These are phyloP conservation scores for Chrysanthemum makinoi DNA, from an alignment of 129 eudicot species.

Conservation along the genomic window DNA sequence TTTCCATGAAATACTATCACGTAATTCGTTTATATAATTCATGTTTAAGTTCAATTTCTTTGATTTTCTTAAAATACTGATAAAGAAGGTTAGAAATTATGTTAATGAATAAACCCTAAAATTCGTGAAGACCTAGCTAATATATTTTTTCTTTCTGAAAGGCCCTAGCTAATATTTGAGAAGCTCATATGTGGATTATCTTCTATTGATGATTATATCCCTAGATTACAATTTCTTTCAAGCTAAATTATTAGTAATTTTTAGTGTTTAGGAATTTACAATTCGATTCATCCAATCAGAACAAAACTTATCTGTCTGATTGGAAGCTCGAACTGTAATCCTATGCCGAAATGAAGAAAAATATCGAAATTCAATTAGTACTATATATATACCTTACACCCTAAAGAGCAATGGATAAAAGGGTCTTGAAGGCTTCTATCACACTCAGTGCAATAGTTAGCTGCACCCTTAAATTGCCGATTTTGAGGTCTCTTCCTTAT, in stretches of 20 bases:
- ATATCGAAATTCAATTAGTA: slow-evolving; percentile 7
- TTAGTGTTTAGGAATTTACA: neutral
- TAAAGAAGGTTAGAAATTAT: too few relatives aligned
- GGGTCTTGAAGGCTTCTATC: slow-evolving; percentile 98
- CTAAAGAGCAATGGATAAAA: slow-evolving; percentile 88
- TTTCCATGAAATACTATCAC: too few relatives aligned
- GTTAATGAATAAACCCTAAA: too few relatives aligned
- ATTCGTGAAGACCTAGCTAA: too few relatives aligned
- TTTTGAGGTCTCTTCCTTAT: slow-evolving; percentile 94
- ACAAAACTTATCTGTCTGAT: neutral
- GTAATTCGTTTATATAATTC: too few relatives aligned
- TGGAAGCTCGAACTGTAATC: too few relatives aligned
- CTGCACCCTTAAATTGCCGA: slow-evolving; percentile 85
- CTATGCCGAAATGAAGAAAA: neutral
- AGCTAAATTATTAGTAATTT: neutral
- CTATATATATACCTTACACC: slow-evolving; percentile 79
- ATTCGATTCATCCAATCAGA: neutral
- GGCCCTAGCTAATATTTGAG: too few relatives aligned
- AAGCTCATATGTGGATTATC: too few relatives aligned
- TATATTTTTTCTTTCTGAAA: too few relatives aligned
- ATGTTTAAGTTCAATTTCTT: too few relatives aligned
- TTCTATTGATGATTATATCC: neutral
- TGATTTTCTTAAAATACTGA: too few relatives aligned
- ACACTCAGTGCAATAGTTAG: slow-evolving; percentile 89
- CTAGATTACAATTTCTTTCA: neutral